Base-by-base conservation (phyloP, 1,284 basidiomycete species). In the Marasmius fiardii region DNA sequence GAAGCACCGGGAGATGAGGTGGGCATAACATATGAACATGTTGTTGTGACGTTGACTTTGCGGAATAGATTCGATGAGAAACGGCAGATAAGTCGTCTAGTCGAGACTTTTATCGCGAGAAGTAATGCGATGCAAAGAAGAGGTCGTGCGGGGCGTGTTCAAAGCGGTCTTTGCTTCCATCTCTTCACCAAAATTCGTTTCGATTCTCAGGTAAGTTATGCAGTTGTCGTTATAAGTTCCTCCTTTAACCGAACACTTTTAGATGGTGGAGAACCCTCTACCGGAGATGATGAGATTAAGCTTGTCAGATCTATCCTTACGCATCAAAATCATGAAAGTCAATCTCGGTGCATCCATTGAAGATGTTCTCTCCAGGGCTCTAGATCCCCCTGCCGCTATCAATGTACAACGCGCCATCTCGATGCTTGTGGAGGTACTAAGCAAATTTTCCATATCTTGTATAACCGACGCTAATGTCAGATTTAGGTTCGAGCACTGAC, bases 241-340 rank as follows among this genome's bases (percentile, higher is more conserved):
- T 67, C 33, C 63, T 54, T 31, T 18, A 48, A 10, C 16, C 4
- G 2, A n/a, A 3, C 28, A 33, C 12, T 31, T 51, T 54, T 28
- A 95, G 92, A 82, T 99, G 75, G 87, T 90, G 1, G 92, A 95
- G 21, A 90, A 95, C 68, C 95, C 95, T 1, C 80, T 95, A 44
- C 97, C 96, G 0, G 96, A 99, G 71, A 99, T 99, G 85, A 86
- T 93, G 71, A 85, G 97, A 23, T 77, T 99, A 3, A 97, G 95
- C 60, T 76, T 99, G 26, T 95, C 96, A 56, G 95, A 98, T 68
- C 82, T 99, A 18, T 93, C 95, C 0, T 77, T 99, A 49, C 88
- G 95, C 51, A 98, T 96, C 74, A 99, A 99, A 75, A 96, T 98
- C 58, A 92, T 99, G 84, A 94, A 92, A 65, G 79, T 97, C 44